Conservation (phyloP, 805 yeast genomes). For the Clavispora phyllophila region DNA sequence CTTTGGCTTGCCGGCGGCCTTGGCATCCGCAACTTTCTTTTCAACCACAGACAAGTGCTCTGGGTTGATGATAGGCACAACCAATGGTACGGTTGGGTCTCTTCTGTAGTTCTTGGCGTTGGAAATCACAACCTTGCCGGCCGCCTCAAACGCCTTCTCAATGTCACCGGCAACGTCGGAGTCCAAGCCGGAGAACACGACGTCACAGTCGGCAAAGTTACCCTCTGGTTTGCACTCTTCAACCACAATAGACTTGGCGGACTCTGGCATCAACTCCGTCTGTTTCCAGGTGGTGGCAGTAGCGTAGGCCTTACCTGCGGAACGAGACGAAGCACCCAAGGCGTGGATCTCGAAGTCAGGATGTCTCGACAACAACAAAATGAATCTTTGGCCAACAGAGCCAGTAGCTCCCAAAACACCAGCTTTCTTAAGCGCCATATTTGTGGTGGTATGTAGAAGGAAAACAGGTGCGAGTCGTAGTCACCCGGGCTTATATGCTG, state of each 20-base stretch:
- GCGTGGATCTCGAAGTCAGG: slow-evolving; percentile 84
- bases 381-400: slow-evolving; percentile 94
- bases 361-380: slow-evolving; percentile 74
- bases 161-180: slow-evolving; percentile 90
- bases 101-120: slow-evolving; percentile 97
- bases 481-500: not conserved
- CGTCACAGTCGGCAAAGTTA: slow-evolving; percentile 81
- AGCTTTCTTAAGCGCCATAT: slow-evolving; percentile 41
- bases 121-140: slow-evolving; percentile 81
- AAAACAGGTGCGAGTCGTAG: not conserved
- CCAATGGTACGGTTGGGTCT: slow-evolving; percentile 78
- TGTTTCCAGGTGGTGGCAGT: slow-evolving; percentile 96
- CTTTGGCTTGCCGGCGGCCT: slow-evolving; percentile 48
- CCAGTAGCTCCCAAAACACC: slow-evolving; percentile 99
- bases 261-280: slow-evolving; percentile 71
- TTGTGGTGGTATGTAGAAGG: not conserved
- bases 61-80: slow-evolving; percentile 93
- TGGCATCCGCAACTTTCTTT: slow-evolving; percentile 50
- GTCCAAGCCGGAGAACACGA: slow-evolving; percentile 93
- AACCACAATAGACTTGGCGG: slow-evolving; percentile 59
- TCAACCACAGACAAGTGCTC: slow-evolving; percentile 78
- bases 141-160: slow-evolving; percentile 76
- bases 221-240: slow-evolving; percentile 69
- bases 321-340: slow-evolving; percentile 88
- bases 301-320: slow-evolving; percentile 83